A percentile compares a stretch with the other conserved stretches of the same genome.
Conservation (phyloP, 164 flowering plant genomes). For the Magnolia sinica region DNA sequence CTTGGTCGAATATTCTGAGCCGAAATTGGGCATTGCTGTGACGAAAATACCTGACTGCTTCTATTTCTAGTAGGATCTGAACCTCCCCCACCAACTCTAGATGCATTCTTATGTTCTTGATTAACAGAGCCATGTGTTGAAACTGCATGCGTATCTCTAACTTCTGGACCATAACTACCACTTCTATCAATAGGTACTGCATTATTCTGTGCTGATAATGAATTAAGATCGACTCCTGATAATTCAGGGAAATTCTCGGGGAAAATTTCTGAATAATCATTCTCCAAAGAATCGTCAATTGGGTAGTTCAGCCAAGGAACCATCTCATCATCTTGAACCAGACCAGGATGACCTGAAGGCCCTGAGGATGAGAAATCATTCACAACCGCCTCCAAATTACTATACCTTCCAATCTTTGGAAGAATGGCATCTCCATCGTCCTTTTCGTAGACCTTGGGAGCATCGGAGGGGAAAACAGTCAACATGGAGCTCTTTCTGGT, state of each 20-base stretch:
- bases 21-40: constrained; percentile 27
- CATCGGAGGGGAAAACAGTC: constrained; percentile 21
- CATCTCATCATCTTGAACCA: constrained; percentile 60
- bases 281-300: constrained; percentile 42
- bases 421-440: constrained; percentile 29
- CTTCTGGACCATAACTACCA: constrained; percentile 16
- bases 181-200: constrained; percentile 29
- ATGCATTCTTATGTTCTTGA: constrained; percentile 26
- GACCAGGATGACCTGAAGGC: constrained; percentile 39
- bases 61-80: constrained; percentile 23
- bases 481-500: constrained; percentile 31
- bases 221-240: constrained; percentile 51
- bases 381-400: constrained; percentile 29
- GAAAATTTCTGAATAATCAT: constrained; percentile 58
- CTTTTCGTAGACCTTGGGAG: constrained; percentile 17
- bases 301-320: constrained; percentile 70
- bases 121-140: constrained; percentile 21
- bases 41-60: constrained; percentile 20
- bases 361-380: constrained; percentile 41
- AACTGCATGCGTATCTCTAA: constrained; percentile 21
- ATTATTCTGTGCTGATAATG: constrained; percentile 29
- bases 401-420: constrained; percentile 36
- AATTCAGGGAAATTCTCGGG: constrained; percentile 30
- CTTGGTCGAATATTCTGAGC: constrained; percentile 37
- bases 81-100: constrained; percentile 26